Evolutionary conservation across 495 filamentous ascomycete species (phyloP), one percentile per base, ranked within the genome.

Genomic region (Podospora appendiculata): DNA sequence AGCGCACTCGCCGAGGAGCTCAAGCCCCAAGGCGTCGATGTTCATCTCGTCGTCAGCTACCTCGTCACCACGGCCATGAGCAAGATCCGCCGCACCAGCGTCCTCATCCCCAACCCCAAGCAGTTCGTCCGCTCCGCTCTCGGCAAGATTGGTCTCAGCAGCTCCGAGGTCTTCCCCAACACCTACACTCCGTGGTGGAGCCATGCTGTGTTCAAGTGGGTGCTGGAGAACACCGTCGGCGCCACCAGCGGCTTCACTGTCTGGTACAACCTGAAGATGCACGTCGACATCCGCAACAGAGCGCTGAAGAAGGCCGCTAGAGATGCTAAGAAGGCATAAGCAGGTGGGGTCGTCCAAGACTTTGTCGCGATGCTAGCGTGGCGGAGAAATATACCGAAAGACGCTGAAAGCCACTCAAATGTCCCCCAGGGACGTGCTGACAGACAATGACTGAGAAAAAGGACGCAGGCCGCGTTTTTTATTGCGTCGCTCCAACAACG

Each of bases 61-160:
- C 81, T 99, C 53, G 88, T 99, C 62, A 91, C 88, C 18, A 87
- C 86, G 12, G 89, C 93, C 50, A 97, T 99, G 94, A 89, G 83
- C 65, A 99, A 99, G 82, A 79, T 99, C 54, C 82, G 89, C 55
- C 82, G 80, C 48, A 72, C 89, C 1, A 90, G 80, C 58, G 66
- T 82, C 36, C 65, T 88, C 57, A 87, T 96, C 50, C 93, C 94
- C 10, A 89, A 74, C 50, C 87, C 92, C 6, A 86, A 82, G 66
- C 71, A 74, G 41, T 97, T 96, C 65, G 94, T 99, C 14, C 79
- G 79, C 54, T 71, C 86, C 3, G 82, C 85, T 7, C 73, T 99
- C 59, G 72, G 78, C 41, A 96, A 90, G 79, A 80, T 99, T 55
- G 91, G 92, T 7, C 72, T 83, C 42, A 82, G 79, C 58, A 83